Conservation (phyloP, 2,329 filamentous ascomycete genomes). For the Talaromyces verruculosus region DNA sequence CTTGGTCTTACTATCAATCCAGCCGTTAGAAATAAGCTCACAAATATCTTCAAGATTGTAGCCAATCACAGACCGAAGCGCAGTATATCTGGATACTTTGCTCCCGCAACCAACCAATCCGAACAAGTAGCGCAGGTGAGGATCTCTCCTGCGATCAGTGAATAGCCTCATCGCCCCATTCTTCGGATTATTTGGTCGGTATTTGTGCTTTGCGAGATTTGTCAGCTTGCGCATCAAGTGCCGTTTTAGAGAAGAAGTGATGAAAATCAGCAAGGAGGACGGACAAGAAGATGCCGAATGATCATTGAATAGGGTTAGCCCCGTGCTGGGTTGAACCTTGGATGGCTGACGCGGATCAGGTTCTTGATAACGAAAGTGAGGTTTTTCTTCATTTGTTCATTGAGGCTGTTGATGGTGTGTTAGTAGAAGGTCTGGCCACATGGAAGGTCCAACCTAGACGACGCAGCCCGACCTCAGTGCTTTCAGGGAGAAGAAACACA, state of each 20-base stretch:
- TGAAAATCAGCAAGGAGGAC: background rate
- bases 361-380: background rate
- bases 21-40: background rate
- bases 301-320: background rate
- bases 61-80: constrained; percentile 8
- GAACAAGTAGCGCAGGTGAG: background rate
- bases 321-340: background rate
- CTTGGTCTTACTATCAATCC: background rate
- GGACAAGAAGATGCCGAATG: background rate
- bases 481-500: background rate
- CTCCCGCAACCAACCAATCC: background rate
- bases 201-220: background rate
- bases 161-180: background rate
- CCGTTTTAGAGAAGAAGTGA: no score
- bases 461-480: background rate
- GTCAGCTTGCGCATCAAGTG: background rate
- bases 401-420: background rate
- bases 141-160: background rate
- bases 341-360: background rate
- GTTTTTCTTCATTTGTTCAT: background rate
- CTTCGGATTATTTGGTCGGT: background rate
- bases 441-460: background rate
- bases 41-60: background rate
- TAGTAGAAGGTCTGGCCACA: background rate
- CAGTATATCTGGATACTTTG: background rate